A percentile compares a stretch with the other conserved stretches of the same genome.
Conservation (phyloP, 768 basidiomycete species). For the Lanmaoa pseudosensibilis region DNA sequence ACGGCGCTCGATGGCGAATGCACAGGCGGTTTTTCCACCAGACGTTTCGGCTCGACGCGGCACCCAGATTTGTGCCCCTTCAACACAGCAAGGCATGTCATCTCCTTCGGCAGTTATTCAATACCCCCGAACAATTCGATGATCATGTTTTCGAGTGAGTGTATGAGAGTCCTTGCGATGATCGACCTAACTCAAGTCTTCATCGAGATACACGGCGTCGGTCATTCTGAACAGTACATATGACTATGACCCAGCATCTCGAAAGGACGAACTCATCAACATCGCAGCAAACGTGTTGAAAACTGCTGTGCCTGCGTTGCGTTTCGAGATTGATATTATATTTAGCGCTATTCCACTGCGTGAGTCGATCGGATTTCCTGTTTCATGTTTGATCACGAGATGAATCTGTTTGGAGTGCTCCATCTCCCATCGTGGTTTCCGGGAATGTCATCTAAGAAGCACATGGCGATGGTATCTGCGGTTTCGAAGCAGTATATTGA, state of each 20-base stretch:
- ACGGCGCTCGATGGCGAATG: conserved; percentile 26
- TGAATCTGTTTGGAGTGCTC: not conserved
- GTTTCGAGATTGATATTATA: not conserved
- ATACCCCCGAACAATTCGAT: conserved; percentile 32
- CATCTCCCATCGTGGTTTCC: conserved; percentile 14
- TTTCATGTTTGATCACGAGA: not conserved
- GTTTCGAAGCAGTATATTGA: conserved; percentile 4
- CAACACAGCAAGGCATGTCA: conserved; percentile 30
- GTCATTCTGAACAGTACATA: conserved; percentile 17
- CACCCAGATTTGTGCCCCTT: conserved; percentile 26
- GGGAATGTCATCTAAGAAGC: conserved; percentile 13
- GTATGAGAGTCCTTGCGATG: too few relatives aligned
- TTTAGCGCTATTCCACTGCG: conserved; percentile 4
- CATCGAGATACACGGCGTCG: conserved; percentile 11
- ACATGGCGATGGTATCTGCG: not conserved
- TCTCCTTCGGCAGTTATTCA: conserved; percentile 38
- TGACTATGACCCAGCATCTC: conserved; percentile 15
- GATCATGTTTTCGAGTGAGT: conserved; percentile 36
- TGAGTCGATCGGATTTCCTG: not conserved
- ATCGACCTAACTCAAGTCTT: not conserved
- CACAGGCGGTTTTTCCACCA: conserved; percentile 26
- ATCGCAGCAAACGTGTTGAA: not conserved
- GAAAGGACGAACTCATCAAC: conserved; percentile 5
- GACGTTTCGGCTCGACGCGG: conserved; percentile 9
- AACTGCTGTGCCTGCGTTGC: not conserved